These are phyloP conservation scores for Silene coronaria DNA, from an alignment of 179 eudicot species.

Conservation along the genomic window DNA sequence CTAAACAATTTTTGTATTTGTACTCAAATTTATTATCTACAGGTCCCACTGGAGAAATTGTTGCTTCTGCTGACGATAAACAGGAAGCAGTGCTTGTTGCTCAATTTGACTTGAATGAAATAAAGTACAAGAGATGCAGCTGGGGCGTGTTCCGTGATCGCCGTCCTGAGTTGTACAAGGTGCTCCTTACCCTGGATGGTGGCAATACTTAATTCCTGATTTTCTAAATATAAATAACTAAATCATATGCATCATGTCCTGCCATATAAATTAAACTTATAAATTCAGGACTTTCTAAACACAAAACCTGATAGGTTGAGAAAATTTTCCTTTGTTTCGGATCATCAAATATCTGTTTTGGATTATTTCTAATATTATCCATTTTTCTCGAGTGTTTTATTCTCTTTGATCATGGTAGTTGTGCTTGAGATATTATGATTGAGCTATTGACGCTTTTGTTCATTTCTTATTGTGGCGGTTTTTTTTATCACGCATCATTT, in stretches of 20 bases:
- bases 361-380: no score
- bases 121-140: conserved; percentile 69
- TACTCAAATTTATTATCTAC: conserved; percentile 15
- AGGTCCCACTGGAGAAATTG: conserved; percentile 91
- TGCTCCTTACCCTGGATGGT: conserved; percentile 81
- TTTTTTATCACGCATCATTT: background rate
- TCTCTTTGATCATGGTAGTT: background rate
- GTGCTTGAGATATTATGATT: background rate
- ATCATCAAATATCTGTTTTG: conserved; percentile 5
- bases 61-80: conserved; percentile 70
- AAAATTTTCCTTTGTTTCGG: background rate
- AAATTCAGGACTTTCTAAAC: conserved; percentile 10
- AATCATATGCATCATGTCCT: conserved; percentile 12
- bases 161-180: conserved; percentile 85
- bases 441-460: no score
- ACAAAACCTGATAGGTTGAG: background rate
- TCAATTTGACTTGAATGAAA: conserved; percentile 66
- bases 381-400: background rate
- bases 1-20: background rate
- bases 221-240: background rate
- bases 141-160: conserved; percentile 88
- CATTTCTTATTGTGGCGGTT: background rate
- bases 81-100: conserved; percentile 82
- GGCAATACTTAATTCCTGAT: conserved; percentile 44
- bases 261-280: conserved; percentile 11